phyloP scores from a whole-genome alignment of 2,329 filamentous ascomycete genomes.

The Cladosporium sp. region DNA sequence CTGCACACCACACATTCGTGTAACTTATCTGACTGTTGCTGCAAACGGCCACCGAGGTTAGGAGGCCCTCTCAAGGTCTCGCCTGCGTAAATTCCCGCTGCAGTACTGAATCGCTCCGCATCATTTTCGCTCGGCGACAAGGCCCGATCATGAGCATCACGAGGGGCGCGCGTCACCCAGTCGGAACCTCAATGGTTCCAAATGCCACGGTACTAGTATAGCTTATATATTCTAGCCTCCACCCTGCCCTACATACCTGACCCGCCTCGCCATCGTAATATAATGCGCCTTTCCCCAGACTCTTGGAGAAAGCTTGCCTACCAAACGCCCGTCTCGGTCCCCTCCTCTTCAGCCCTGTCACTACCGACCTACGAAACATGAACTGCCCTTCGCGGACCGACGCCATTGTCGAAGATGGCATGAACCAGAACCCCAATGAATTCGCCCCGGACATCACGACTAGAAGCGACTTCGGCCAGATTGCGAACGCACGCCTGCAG shows the following conservation, averaged over 20 bases:
- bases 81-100: background rate
- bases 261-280: background rate
- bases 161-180: conserved; percentile 3
- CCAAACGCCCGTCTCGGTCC: conserved; percentile 2
- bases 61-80: background rate
- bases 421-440: conserved; percentile 59
- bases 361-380: conserved; percentile 40
- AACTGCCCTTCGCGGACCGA: conserved; percentile 63
- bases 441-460: conserved; percentile 60
- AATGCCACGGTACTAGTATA: background rate
- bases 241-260: background rate
- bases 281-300: conserved; percentile 5
- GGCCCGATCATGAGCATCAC: background rate
- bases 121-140: conserved; percentile 6
- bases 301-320: conserved; percentile 11
- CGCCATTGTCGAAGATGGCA: conserved; percentile 48
- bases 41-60: background rate
- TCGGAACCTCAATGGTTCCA: background rate
- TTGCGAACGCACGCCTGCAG: conserved; percentile 55
- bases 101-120: background rate
- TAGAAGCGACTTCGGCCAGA: conserved; percentile 57
- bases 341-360: background rate
- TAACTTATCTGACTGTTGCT: background rate
- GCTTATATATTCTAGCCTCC: background rate
- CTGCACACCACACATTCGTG: background rate